Conservation (phyloP, 768 basidiomycete genomes). For the Leccinum fibrillosum region DNA sequence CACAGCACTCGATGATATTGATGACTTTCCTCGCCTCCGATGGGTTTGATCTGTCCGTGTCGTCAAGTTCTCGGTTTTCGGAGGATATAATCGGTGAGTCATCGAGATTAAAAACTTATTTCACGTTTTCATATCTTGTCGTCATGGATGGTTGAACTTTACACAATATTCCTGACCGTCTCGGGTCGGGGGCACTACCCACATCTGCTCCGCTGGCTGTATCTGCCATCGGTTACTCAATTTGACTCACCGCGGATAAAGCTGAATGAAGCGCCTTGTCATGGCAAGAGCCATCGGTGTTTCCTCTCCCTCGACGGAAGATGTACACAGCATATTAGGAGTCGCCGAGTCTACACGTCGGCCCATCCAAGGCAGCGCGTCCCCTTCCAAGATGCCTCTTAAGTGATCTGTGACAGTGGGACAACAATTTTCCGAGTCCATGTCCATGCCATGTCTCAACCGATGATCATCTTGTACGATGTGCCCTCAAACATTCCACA, state of each 20-base stretch:
- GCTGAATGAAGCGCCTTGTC: not conserved
- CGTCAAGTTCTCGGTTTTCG: not conserved
- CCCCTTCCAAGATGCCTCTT: slow-evolving; percentile 2
- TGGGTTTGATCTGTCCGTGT: not conserved
- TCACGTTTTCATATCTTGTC: slow-evolving; percentile 4
- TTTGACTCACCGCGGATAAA: not conserved
- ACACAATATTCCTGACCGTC: not conserved
- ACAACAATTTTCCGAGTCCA: not conserved
- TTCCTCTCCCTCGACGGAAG: slow-evolving; percentile 7
- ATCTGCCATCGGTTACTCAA: slow-evolving; percentile 7
- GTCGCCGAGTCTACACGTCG: not conserved
- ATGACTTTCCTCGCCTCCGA: not conserved
- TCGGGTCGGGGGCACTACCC: not conserved
- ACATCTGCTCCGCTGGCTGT: not conserved
- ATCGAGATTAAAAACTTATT: slow-evolving; percentile 4
- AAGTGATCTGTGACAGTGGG: slow-evolving; percentile 6
- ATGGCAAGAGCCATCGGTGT: slow-evolving; percentile 13
- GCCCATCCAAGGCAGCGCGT: not conserved
- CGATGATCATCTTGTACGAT: slow-evolving; percentile 65
- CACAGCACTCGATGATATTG: not conserved
- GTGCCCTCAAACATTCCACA: slow-evolving; percentile 56
- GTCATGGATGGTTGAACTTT: not conserved
- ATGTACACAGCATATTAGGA: slow-evolving; percentile 12
- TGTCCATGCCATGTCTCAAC: slow-evolving; percentile 37
- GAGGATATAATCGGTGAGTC: not conserved